Conservation (phyloP, 176 grass and related monocot species). For the Dactylis glomerata region DNA sequence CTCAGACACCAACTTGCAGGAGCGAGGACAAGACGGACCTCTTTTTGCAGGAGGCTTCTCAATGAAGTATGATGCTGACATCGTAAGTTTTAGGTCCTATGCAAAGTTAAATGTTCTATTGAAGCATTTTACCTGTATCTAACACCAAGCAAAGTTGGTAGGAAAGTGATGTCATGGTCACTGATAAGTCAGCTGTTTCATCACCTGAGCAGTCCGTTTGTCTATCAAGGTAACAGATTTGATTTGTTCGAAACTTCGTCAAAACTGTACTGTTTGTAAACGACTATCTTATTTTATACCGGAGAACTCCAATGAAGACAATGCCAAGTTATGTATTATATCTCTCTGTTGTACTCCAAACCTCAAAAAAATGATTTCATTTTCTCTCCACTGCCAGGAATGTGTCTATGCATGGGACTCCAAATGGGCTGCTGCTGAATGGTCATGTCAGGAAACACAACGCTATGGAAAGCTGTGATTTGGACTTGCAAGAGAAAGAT, state of each 20-base stretch:
- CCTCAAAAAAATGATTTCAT: conserved; percentile 10
- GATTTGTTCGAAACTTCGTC: background rate
- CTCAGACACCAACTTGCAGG: conserved; percentile 47
- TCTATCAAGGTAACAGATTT: conserved; percentile 36
- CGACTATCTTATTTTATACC: conserved; percentile 7
- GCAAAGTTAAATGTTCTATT: conserved; percentile 16
- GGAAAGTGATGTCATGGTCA: conserved; percentile 47
- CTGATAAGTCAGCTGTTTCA: conserved; percentile 46
- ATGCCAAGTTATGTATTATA: background rate
- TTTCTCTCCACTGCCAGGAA: conserved; percentile 33
- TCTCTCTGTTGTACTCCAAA: background rate
- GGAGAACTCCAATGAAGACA: background rate
- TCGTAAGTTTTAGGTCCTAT: conserved; percentile 42
- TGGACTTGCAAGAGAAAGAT: conserved; percentile 42
- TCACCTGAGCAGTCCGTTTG: conserved; percentile 41
- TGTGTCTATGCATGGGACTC: conserved; percentile 19
- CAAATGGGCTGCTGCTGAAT: conserved; percentile 14
- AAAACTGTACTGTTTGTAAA: background rate
- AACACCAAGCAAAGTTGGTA: conserved; percentile 55
- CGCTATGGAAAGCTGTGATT: conserved; percentile 23
- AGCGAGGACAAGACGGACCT: conserved; percentile 39
- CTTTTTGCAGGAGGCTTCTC: conserved; percentile 34
- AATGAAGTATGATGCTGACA: conserved; percentile 47
- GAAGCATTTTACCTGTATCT: conserved; percentile 28
- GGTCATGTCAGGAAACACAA: conserved; percentile 23